These are phyloP conservation scores for Sclerotinia sclerotiorum DNA, from an alignment of 2,329 filamentous ascomycete species.

Conservation along the genomic window DNA sequence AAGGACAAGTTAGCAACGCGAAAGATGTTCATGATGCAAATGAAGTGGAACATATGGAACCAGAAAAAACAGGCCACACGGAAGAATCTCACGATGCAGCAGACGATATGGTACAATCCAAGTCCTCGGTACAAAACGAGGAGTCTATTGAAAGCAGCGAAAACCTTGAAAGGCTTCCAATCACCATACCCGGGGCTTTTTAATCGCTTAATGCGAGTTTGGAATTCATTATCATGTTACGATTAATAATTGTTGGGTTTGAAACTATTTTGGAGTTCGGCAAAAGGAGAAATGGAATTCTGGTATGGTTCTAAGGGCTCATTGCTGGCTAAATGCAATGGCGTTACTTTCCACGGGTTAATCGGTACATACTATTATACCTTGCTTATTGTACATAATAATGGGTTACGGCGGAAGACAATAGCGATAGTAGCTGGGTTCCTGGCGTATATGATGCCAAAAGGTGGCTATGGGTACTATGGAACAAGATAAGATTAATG, in stretches of 20 bases:
- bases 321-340: conserved; percentile 15
- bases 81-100: conserved; percentile 12
- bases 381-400: conserved; percentile 21
- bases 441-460: conserved; percentile 13
- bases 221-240: conserved; percentile 9
- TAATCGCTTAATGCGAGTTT: background rate
- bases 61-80: conserved; percentile 13
- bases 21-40: conserved; percentile 12
- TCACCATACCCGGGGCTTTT: conserved; percentile 39
- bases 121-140: conserved; percentile 30
- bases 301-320: conserved; percentile 3
- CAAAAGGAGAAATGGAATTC: conserved; percentile 9
- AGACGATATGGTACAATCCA: conserved; percentile 33
- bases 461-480: background rate
- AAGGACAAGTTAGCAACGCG: conserved; percentile 16
- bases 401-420: conserved; percentile 11
- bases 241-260: conserved; percentile 21
- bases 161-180: conserved; percentile 36
- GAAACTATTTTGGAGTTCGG: background rate
- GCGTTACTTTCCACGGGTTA: conserved; percentile 15
- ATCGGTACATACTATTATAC: conserved; percentile 19
- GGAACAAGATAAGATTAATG: conserved; percentile 14
- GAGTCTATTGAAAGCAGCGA: conserved; percentile 33
- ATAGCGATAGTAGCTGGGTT: conserved; percentile 5
- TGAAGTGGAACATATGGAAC: conserved; percentile 15